Percentiles rank a stretch among this genome's conserved stretches.
Conservation (phyloP, 352 stramenopile genomes). For the Phytophthora brassicae region DNA sequence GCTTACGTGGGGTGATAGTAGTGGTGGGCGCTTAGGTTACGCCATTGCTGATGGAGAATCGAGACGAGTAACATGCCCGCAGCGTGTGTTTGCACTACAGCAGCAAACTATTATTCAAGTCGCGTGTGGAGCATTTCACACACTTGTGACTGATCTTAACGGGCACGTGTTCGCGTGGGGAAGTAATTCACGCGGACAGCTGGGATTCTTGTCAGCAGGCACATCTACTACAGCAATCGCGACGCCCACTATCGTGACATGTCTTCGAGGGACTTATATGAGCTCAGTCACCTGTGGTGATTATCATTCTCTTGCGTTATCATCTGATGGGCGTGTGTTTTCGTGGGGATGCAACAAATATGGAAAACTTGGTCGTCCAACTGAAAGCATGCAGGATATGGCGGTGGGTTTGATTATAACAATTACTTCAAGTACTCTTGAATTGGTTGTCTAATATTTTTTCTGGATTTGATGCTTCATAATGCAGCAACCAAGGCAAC, state of each 20-base stretch:
- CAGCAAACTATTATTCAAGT: constrained; percentile 53
- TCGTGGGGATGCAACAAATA: constrained; percentile 79
- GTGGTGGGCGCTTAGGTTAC: constrained; percentile 62
- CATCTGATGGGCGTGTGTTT: constrained; percentile 59
- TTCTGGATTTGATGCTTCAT: not conserved
- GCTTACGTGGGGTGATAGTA: constrained; percentile 67
- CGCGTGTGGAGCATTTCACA: constrained; percentile 70
- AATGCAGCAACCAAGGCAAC: constrained; percentile 44
- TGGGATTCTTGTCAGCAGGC: constrained; percentile 41
- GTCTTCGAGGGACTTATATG: constrained; percentile 63
- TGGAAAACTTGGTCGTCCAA: constrained; percentile 52
- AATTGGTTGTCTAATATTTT: constrained; percentile 4
- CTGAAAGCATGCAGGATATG: constrained; percentile 41
- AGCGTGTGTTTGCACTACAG: constrained; percentile 35
- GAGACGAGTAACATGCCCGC: constrained; percentile 42
- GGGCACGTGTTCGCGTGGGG: constrained; percentile 78
- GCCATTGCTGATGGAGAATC: constrained; percentile 42
- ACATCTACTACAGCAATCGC: constrained; percentile 27
- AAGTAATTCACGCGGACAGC: constrained; percentile 52
- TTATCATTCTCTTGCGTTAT: constrained; percentile 71
- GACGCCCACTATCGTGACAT: constrained; percentile 38
- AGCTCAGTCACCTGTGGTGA: constrained; percentile 66
- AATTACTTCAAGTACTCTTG: not conserved
- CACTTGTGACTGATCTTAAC: constrained; percentile 68
- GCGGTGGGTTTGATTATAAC: constrained; percentile 30